Base-by-base conservation (phyloP, 2,329 filamentous ascomycete genomes). In the Pyrenochaeta sp. region DNA sequence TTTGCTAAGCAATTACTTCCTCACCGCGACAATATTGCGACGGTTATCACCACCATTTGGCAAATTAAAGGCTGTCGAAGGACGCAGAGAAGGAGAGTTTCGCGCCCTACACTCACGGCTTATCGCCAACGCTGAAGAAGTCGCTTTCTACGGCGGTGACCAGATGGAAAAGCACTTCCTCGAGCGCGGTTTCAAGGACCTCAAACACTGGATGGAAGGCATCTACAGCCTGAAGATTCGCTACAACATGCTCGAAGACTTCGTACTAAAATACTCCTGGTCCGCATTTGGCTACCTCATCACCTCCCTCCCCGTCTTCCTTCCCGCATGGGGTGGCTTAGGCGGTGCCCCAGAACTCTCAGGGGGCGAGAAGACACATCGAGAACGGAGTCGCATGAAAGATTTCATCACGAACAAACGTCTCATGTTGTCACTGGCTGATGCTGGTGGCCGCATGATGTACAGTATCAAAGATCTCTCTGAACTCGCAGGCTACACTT, bases 371-470 rank as follows among this genome's bases (percentile, higher is more conserved):
- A 85, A 81, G 61, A 83, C 83, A 28, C 85, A 86, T 28, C 86
- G 90, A 28, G 92, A 96, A 77, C 87, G 91, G 46, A 88, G 90
- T 55, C 91, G 96, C 40, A 99, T 98, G 92, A 95, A 96, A 80
- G 92, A 96, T 34, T 99, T 99, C 79, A 97, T 99, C 79, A 99
- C 95, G 12, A 99, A 99, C 81, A 98, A 99, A 79, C 89, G 95
- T 4, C 88, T 99, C 39, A 98, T 99, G 95, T 86, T 99, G 32
- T 98, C 94, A 15, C 86, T 99, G 37, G 95, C 95, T 9, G 95
- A 99, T 78, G 95, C 95, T 1, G 95, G 95, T 58, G 94, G 94
- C 27, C 87, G 95, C 46, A 97, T 99, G 92, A 99, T 99, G 95
- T 99, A 99, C 82, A 95, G 91, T 61, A 96, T 99, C 83, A 99